A percentile compares a stretch with the other conserved stretches of the same genome.
Conservation (phyloP, 225 moss, liverwort and hornwort species). For the Straminergon stramineum region DNA sequence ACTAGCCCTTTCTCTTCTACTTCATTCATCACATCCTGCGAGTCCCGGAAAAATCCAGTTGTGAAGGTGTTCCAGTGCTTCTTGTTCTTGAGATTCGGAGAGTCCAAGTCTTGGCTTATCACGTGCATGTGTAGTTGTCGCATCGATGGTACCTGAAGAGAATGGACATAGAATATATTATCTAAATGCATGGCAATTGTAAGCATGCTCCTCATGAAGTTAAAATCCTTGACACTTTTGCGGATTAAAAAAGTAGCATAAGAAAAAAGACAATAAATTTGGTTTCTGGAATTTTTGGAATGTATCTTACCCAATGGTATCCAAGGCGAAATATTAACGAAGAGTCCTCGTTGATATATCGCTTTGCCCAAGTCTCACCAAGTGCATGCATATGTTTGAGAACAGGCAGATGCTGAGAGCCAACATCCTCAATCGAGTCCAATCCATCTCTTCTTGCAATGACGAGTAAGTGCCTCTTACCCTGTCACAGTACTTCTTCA, state of each 20-base stretch:
- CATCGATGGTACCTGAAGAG: conserved; percentile 67
- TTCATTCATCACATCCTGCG: conserved; percentile 28
- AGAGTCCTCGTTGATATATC: conserved; percentile 42
- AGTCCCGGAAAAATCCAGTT: too few relatives aligned
- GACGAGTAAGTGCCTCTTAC: conserved; percentile 67
- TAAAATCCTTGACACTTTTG: too few relatives aligned
- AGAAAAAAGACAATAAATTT: not conserved
- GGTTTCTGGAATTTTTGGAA: not conserved
- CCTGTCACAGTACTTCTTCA: conserved; percentile 29
- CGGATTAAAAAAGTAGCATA: not conserved
- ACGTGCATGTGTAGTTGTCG: conserved; percentile 84
- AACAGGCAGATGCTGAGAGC: conserved; percentile 35
- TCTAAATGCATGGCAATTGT: not conserved
- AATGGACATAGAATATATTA: not conserved
- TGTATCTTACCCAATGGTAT: conserved; percentile 52
- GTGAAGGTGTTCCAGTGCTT: conserved; percentile 96
- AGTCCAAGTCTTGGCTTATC: conserved; percentile 83
- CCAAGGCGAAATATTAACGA: conserved; percentile 67
- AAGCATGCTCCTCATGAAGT: too few relatives aligned
- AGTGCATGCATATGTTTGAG: conserved; percentile 57
- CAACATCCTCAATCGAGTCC: conserved; percentile 52
- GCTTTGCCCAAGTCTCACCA: conserved; percentile 60
- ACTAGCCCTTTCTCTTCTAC: conserved; percentile 46
- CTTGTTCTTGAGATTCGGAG: conserved; percentile 70
- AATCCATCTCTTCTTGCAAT: conserved; percentile 61